A percentile compares a stretch with the other conserved stretches of the same genome.
Evolutionary conservation across 1,284 basidiomycete genomes (phyloP).

Genomic region (Melampsora abietis-canadensis): DNA sequence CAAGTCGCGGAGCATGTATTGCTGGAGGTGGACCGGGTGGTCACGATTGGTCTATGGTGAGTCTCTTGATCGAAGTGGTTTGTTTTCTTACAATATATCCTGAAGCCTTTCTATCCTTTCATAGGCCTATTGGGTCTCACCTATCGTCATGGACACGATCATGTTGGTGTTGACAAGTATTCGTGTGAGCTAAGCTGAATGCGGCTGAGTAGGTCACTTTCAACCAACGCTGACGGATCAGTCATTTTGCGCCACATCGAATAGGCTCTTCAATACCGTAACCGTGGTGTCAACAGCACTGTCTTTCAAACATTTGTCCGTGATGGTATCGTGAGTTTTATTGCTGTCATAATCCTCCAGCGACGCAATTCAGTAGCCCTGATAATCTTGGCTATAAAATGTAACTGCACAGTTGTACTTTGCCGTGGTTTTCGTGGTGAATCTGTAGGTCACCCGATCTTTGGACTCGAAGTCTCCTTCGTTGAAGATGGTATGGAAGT

Average conservation of each 20-base stretch:
- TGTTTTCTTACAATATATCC: neutral
- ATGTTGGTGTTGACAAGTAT: slow-evolving; percentile 39
- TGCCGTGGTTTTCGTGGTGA: slow-evolving; percentile 38
- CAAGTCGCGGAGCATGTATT: slow-evolving; percentile 41
- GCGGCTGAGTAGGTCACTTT: too few species aligned
- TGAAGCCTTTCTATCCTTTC: neutral
- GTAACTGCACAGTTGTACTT: slow-evolving; percentile 21
- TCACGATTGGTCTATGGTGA: slow-evolving; percentile 43
- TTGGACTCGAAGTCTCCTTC: neutral
- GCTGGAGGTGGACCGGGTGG: slow-evolving; percentile 42
- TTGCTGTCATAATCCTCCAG: neutral
- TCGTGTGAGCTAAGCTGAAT: neutral
- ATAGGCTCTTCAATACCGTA: slow-evolving; percentile 38
- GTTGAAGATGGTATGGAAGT: neutral
- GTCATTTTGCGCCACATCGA: too few species aligned
- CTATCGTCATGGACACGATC: slow-evolving; percentile 41
- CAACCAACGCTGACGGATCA: too few species aligned
- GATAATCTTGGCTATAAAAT: too few species aligned
- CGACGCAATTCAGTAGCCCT: too few species aligned
- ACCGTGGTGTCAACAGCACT: slow-evolving; percentile 30
- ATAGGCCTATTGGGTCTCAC: slow-evolving; percentile 43
- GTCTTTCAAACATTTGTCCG: slow-evolving; percentile 40
- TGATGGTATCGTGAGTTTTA: slow-evolving; percentile 39
- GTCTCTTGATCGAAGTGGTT: neutral
- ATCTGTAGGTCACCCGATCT: slow-evolving; percentile 7